phyloP scores from a whole-genome alignment of 1,139 yeast genomes.

The Taphrina populina region DNA sequence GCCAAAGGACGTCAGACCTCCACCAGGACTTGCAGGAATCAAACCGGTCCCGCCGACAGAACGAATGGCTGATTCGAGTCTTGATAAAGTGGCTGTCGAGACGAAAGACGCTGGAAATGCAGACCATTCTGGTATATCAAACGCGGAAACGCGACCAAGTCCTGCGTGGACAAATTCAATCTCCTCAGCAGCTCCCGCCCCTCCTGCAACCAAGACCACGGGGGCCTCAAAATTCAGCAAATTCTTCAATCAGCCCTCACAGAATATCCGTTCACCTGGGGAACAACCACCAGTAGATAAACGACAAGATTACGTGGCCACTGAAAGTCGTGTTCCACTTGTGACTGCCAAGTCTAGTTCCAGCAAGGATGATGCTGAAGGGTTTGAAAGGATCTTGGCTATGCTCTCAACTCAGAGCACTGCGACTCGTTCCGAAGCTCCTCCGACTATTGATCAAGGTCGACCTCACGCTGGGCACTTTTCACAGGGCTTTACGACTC shows the following conservation, averaged over 20 bases:
- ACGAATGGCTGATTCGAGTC: not conserved
- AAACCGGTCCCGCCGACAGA: constrained; percentile 1
- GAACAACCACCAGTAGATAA: not conserved
- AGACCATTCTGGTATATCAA: not conserved
- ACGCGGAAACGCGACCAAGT: not conserved
- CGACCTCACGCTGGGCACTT: too few species aligned
- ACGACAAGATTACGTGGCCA: not conserved
- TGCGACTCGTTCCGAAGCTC: too few species aligned
- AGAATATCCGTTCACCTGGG: not conserved
- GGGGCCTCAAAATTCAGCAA: constrained; percentile 28
- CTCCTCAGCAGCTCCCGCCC: not conserved
- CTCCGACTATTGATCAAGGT: too few species aligned
- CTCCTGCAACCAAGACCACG: not conserved
- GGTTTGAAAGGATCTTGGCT: constrained; percentile 30
- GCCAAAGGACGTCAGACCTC: constrained; percentile 14
- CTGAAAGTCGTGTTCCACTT: not conserved
- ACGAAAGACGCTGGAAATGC: not conserved
- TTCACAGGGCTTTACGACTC: too few species aligned
- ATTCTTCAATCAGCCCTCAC: constrained; percentile 9
- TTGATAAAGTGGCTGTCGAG: not conserved
- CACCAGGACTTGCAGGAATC: constrained; percentile 10
- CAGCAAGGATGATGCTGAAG: constrained; percentile 30
- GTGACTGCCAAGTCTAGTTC: not conserved
- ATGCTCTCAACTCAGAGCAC: constrained; percentile 27
- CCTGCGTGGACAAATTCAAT: constrained; percentile 1